Conservation (phyloP, 2,329 filamentous ascomycete genomes). For the Neospermospora avenae region DNA sequence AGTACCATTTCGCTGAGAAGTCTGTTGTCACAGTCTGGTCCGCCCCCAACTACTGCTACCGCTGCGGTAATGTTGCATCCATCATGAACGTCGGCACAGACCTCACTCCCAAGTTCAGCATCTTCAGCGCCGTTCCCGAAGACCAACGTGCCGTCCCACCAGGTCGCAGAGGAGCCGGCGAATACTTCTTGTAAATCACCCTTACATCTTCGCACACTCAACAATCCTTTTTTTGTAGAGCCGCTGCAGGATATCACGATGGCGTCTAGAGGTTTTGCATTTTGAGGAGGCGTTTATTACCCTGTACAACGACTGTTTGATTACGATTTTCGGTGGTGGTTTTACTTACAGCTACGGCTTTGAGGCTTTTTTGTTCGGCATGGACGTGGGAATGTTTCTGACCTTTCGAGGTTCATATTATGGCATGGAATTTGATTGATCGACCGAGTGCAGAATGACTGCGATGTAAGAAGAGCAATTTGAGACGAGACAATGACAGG, state of each 20-base stretch:
- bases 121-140: slow-evolving; percentile 86
- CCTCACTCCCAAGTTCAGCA: slow-evolving; percentile 86
- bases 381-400: background rate
- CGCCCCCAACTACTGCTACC: slow-evolving; percentile 46
- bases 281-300: slow-evolving; percentile 9
- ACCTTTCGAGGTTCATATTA: background rate
- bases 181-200: slow-evolving; percentile 58
- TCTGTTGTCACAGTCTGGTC: slow-evolving; percentile 80
- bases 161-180: slow-evolving; percentile 62
- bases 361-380: background rate
- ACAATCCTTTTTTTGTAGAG: background rate
- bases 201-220: slow-evolving; percentile 3
- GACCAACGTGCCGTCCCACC: slow-evolving; percentile 77
- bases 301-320: slow-evolving; percentile 13
- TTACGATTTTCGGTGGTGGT: background rate
- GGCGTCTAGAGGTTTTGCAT: slow-evolving; percentile 13
- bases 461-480: background rate
- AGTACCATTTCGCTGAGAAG: slow-evolving; percentile 93
- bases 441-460: too few species aligned
- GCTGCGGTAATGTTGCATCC: slow-evolving; percentile 56
- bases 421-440: background rate
- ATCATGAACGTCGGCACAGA: slow-evolving; percentile 90
- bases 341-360: background rate
- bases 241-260: slow-evolving; percentile 12
- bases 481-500: background rate